Evolutionary conservation across 139 green algal genomes (phyloP), one percentile per base, ranked within the genome.

Genomic region (Pseudopediastrum boryanum): DNA sequence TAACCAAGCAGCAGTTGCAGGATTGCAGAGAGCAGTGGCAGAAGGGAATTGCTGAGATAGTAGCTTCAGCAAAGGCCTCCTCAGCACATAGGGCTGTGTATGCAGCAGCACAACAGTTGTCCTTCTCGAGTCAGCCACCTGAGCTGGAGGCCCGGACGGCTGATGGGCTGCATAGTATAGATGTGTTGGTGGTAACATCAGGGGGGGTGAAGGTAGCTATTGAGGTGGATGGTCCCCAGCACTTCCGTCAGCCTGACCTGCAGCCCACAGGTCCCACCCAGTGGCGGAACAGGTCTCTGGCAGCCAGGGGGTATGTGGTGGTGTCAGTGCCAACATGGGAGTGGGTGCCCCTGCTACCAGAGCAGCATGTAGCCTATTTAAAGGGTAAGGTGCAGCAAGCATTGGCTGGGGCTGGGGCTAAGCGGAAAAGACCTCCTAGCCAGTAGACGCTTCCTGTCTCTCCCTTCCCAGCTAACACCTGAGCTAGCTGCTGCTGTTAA

Each of bases 1-100:
- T 79, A 44, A 61, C 73, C 23, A 12, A 36, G n/a, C n/a, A 50
- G 42, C 73, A 79, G 58, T 31, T 72, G 42, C 73, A 79, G 71
- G 39, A 67, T 39, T 79, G 71, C 39, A 38, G 8, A 7, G 41
- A 25, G n/a, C n/a, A n/a, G n/a, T n/a, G n/a, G n/a, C n/a, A n/a
- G n/a, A n/a, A n/a, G n/a, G n/a, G n/a, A n/a, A n/a, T n/a, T n/a
- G n/a, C n/a, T 19, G 1, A 38, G 21, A 44, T 19, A n/a, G 31
- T 12, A 25, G 13, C 27, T 38, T 3, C 5, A 31, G 23, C 46
- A 42, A 29, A 3, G 42, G 12, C 69, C 29, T 23, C 35, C 27
- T 29, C 21, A 3, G n/a, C n/a, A n/a, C n/a, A n/a, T n/a, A n/a
- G n/a, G n/a, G n/a, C n/a, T 2, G 73, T 79, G 27, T 63, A 64